A percentile compares a stretch with the other conserved stretches of the same genome.
Conservation (phyloP, 257 asterid species). For the Osmanthus fragrans region DNA sequence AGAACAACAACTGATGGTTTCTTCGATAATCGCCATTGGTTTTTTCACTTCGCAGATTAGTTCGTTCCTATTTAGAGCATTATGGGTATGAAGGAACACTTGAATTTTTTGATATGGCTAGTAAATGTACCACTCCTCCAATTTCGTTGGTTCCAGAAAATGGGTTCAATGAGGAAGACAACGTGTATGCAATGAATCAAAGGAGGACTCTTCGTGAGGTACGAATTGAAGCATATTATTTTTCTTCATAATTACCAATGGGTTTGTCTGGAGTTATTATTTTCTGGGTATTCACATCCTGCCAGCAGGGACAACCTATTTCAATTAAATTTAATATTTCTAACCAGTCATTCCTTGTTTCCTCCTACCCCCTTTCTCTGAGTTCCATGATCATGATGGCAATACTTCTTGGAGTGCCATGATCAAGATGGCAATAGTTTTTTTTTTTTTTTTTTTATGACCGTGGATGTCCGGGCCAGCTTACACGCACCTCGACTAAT, state of each 20-base stretch:
- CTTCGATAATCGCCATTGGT: conserved; percentile 13
- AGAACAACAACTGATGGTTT: conserved; percentile 12
- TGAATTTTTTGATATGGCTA: conserved; percentile 62
- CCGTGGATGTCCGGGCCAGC: too few species aligned
- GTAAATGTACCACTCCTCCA: conserved; percentile 68
- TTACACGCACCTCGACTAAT: too few species aligned
- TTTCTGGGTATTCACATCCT: background rate
- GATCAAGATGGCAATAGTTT: background rate
- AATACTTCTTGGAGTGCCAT: background rate
- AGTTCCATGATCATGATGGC: background rate
- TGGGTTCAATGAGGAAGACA: conserved; percentile 50
- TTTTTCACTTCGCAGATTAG: conserved; percentile 58
- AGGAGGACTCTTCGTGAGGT: conserved; percentile 91
- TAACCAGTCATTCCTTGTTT: background rate
- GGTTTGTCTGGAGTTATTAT: background rate
- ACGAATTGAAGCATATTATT: conserved; percentile 29
- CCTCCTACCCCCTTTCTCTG: background rate
- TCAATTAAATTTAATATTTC: background rate
- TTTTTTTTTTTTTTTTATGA: too few species aligned
- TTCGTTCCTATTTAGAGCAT: conserved; percentile 83
- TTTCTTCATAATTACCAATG: background rate
- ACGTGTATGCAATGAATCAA: conserved; percentile 52
- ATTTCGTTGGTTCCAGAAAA: conserved; percentile 58
- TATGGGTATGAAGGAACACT: conserved; percentile 95
- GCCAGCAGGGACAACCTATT: background rate